Evolutionary conservation across 768 basidiomycete species (phyloP), one percentile per base, ranked within the genome.

Genomic region (Leccinum subgranulosum): DNA sequence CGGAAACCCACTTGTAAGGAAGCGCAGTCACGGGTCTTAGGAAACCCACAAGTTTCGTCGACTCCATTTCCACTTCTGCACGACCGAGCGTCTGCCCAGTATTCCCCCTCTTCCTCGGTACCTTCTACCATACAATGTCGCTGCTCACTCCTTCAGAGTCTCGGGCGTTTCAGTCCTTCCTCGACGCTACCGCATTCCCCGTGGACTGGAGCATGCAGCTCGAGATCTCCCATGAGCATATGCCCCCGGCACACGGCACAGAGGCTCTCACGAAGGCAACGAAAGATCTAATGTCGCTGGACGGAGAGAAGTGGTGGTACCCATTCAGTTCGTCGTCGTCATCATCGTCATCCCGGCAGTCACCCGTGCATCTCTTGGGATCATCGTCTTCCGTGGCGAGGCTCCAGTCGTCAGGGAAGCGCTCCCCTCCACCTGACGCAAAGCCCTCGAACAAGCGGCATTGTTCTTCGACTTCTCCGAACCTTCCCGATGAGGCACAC

Each of bases 211-310:
- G 73, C 51, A 67, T 76, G 59, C 75, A 65, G 59, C 74, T 60
- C 27, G 69, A 63, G 55, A 68, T 58, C 58, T 74, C 58, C 25
- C 74, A 77, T 48, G 77, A 82, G 51, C 79, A 82, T 58, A 72
- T 82, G 63, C 75, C 79, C 34, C 79, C 80, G 11, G 71, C 79
- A 53, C 81, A 75, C 55, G 83, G 82, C 58, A 84, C 77, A 56
- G 84, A 88, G 54, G 84, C 85, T 2, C 79, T 93, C 54, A 75
- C 86, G 53, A 88, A 87, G 72, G 90, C 90, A 0, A 92, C 90
- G 0, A 90, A 88, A 71, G 88, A 92, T 70, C 82, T 93, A 46
- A 90, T 93, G 85, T 78, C 87, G 4, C 77, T 91, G 27, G 87
- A 87, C 57, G 63, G 60, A 12, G 77, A 71, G 14, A 72, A 67